These are phyloP conservation scores for Pseudopyricularia javanii DNA, from an alignment of 2,329 filamentous ascomycete species.

Conservation along the genomic window DNA sequence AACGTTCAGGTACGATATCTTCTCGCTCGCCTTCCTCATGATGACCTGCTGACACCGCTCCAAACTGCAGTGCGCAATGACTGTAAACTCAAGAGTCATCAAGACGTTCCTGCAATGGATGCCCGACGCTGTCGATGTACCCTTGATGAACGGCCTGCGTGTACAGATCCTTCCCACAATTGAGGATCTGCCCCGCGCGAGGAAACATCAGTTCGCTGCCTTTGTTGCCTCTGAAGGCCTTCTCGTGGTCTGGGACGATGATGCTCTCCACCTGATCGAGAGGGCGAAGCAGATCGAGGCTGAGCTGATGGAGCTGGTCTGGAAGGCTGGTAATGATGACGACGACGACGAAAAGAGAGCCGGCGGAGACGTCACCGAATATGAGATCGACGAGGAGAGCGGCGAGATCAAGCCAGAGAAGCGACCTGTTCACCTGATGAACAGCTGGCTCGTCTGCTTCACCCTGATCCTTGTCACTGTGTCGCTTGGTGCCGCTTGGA, in stretches of 20 bases:
- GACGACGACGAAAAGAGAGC: conserved; percentile 45
- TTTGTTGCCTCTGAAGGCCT: conserved; percentile 62
- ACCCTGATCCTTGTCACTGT: conserved; percentile 54
- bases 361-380: conserved; percentile 28
- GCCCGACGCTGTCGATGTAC: conserved; percentile 61
- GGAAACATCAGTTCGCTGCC: conserved; percentile 71
- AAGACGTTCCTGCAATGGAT: conserved; percentile 66
- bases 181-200: conserved; percentile 55
- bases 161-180: conserved; percentile 65
- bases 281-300: conserved; percentile 62
- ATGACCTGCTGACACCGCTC: neutral
- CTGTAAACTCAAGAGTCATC: conserved; percentile 67
- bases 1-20: conserved; percentile 50
- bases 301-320: conserved; percentile 67
- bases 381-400: conserved; percentile 59
- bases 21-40: neutral
- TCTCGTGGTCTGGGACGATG: conserved; percentile 73
- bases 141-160: conserved; percentile 62
- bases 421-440: conserved; percentile 56
- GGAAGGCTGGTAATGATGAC: conserved; percentile 44
- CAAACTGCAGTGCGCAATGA: conserved; percentile 55
- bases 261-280: conserved; percentile 56
- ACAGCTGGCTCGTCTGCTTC: conserved; percentile 54
- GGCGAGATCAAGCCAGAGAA: conserved; percentile 53
- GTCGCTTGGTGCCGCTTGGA: conserved; percentile 57